phyloP scores from a whole-genome alignment of 805 yeast genomes.

The Crinitomyces ghanaensis region DNA sequence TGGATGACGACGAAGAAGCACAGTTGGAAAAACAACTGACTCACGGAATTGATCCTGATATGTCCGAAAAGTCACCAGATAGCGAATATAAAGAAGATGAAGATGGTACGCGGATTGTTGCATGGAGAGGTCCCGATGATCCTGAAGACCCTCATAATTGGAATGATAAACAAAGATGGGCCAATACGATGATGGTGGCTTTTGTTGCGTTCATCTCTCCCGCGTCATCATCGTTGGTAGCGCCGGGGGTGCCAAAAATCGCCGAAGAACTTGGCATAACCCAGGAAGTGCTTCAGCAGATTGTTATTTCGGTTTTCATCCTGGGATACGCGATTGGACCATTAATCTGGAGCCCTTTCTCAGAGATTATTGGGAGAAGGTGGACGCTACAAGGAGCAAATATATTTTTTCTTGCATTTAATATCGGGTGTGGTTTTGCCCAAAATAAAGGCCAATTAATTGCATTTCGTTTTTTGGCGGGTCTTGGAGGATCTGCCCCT shows the following conservation, averaged over 20 bases:
- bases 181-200: conserved; percentile 38
- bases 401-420: conserved; percentile 31
- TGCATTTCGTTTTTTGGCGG: conserved; percentile 49
- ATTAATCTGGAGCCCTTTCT: conserved; percentile 50
- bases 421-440: conserved; percentile 51
- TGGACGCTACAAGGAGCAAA: conserved; percentile 41
- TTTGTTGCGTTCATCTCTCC: conserved; percentile 48
- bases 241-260: conserved; percentile 46
- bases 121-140: too few relatives aligned
- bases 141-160: conserved; percentile 53
- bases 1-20: too few relatives aligned
- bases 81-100: too few relatives aligned
- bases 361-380: conserved; percentile 54
- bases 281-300: conserved; percentile 33
- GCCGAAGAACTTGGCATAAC: conserved; percentile 34
- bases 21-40: too few relatives aligned
- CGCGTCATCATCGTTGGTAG: conserved; percentile 47
- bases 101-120: too few relatives aligned
- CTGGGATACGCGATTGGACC: conserved; percentile 63
- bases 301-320: conserved; percentile 51
- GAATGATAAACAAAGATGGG: conserved; percentile 32
- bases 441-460: conserved; percentile 45
- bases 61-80: too few relatives aligned
- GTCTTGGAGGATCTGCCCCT: conserved; percentile 55
- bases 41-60: too few relatives aligned